Base-by-base conservation (phyloP, 805 yeast species). In the Ogataea nakhonphanomensis region DNA sequence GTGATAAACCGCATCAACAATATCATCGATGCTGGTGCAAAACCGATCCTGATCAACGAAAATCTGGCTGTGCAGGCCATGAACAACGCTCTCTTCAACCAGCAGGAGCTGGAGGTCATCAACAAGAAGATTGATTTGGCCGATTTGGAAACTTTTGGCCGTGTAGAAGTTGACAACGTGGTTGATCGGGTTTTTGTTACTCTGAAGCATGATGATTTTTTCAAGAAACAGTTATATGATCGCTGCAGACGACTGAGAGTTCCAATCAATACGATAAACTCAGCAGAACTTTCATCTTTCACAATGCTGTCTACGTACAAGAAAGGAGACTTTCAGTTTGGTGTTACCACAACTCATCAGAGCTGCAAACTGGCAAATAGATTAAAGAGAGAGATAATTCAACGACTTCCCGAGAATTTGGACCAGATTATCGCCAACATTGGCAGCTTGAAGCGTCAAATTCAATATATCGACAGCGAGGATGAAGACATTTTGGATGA, bases 291-390 rank as follows among this genome's bases (percentile, higher is more conserved):
- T 20, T 84, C 93, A 39, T 78, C 90, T 0, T 90, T 90, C 58
- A 77, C 91, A 1, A 60, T 88, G 39, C 66, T 88, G 15, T 84
- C 96, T 0, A 78, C 90, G 0, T 77, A 75, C 55, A 65, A 69
- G 2, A 79, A 81, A 41, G 93, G 95, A 6, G 78, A 75, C 24
- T 78, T 90, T 61, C 91, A 85, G 59, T 50, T 90, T 37, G 95
- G 95, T 1, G 77, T 90, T 8, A 79, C 91, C 3, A 90, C 97
- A 0, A 76, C 81, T 20, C 95, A 96, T 0, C 84, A 84, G 62
- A 96, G 97, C 4, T 90, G 97, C 65, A 77, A 87, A 37, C 66
- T 90, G 37, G 95, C 96, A 1, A 76, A 80, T 39, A 71, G 95
- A 51, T 73, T 90, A 51, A 84, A 80, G 52, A 68, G 97, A 47